Conservation (phyloP, 2,329 filamentous ascomycete species). For the Ophiosphaerella narmari region DNA sequence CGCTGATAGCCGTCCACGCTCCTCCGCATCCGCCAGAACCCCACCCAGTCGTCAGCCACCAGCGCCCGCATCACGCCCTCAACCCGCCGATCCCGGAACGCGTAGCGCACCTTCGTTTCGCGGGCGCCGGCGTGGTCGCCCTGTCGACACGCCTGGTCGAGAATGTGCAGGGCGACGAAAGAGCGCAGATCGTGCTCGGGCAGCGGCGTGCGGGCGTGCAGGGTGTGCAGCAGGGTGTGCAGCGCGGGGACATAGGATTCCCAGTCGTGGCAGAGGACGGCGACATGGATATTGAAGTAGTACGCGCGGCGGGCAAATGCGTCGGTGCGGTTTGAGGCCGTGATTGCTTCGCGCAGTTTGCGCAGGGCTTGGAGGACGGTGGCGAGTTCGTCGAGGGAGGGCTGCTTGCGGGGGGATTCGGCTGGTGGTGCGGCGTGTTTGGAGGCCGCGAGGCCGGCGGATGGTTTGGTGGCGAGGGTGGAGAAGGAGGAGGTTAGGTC, state of each 20-base stretch:
- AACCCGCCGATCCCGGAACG: slow-evolving; percentile 69
- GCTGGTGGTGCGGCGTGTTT: slow-evolving; percentile 22
- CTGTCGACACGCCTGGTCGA: slow-evolving; percentile 87
- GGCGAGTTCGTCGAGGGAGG: slow-evolving; percentile 62
- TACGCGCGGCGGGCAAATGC: slow-evolving; percentile 87
- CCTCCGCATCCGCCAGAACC: slow-evolving; percentile 73
- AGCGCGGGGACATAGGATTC: slow-evolving; percentile 91
- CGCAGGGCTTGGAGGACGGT: slow-evolving; percentile 82
- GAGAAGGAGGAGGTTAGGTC: slow-evolving; percentile 18
- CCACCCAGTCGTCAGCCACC: slow-evolving; percentile 79
- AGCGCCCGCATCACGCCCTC: slow-evolving; percentile 71
- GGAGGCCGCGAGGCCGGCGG: slow-evolving; percentile 1
- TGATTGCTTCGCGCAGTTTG: slow-evolving; percentile 88
- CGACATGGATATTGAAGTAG: slow-evolving; percentile 85
- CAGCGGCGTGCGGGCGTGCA: slow-evolving; percentile 72
- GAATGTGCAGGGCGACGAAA: slow-evolving; percentile 77
- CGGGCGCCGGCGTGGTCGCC: slow-evolving; percentile 75
- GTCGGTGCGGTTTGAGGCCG: slow-evolving; percentile 75
- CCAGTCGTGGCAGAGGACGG: slow-evolving; percentile 78
- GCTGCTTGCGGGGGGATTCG: slow-evolving; percentile 35
- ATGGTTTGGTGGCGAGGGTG: slow-evolving; percentile 12
- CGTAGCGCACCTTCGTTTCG: slow-evolving; percentile 64
- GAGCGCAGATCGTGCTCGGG: slow-evolving; percentile 75
- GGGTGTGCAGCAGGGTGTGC: slow-evolving; percentile 72
- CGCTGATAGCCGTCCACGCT: slow-evolving; percentile 80